phyloP scores from a whole-genome alignment of 805 yeast species.

The Schizosaccharomyces japonicus region DNA sequence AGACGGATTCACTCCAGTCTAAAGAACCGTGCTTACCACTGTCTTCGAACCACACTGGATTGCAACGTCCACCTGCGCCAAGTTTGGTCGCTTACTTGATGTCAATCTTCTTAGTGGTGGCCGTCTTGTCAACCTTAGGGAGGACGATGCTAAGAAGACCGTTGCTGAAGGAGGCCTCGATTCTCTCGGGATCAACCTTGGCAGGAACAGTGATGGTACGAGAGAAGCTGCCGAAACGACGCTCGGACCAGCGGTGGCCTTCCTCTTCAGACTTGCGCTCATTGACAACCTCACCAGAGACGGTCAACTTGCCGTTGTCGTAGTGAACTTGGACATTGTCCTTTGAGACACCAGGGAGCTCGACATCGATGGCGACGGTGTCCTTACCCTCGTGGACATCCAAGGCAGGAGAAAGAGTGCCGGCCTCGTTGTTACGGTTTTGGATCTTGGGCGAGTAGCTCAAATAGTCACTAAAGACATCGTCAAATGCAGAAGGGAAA shows the following conservation, averaged over 20 bases:
- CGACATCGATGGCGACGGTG: background rate
- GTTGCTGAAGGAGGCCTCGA: background rate
- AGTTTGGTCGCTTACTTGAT: too few relatives aligned
- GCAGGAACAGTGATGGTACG: constrained; percentile 3
- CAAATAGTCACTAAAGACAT: background rate
- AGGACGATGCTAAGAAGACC: background rate
- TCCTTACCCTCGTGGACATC: constrained; percentile 1
- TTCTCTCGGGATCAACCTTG: constrained; percentile 1
- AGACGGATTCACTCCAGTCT: too few relatives aligned
- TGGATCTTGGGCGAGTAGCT: background rate
- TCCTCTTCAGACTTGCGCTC: background rate
- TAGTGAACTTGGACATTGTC: background rate
- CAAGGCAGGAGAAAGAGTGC: background rate
- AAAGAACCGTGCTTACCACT: too few relatives aligned
- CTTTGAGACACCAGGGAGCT: constrained; percentile 4
- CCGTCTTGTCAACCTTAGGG: background rate
- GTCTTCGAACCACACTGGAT: too few relatives aligned
- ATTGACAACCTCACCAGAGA: constrained; percentile 1
- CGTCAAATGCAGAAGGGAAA: background rate
- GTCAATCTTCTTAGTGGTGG: background rate
- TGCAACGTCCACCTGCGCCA: too few relatives aligned
- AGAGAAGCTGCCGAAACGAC: constrained; percentile 2
- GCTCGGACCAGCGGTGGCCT: constrained; percentile 4
- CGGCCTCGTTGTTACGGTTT: background rate
- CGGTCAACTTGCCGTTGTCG: background rate